A percentile compares a stretch with the other conserved stretches of the same genome.
These are phyloP conservation scores for Mucor indicus DNA, from an alignment of 371 early-diverging fungal genomes.

Conservation along the genomic window DNA sequence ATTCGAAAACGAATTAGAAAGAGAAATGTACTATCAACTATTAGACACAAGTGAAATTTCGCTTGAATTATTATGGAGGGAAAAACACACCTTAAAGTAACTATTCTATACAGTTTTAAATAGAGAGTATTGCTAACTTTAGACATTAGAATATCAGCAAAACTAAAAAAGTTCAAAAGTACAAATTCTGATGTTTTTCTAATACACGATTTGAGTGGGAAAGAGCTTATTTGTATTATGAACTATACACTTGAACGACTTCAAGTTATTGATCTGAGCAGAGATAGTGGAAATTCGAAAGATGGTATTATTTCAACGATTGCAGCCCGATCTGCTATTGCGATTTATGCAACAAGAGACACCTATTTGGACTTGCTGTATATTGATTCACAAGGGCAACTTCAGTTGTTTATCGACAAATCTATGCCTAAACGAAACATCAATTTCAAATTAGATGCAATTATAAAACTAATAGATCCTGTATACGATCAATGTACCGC, in stretches of 20 bases:
- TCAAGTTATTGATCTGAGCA: constrained; percentile 8
- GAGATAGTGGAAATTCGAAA: background rate
- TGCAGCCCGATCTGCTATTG: constrained; percentile 27
- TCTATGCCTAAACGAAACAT: constrained; percentile 1
- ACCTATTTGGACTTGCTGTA: constrained; percentile 36
- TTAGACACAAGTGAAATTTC: constrained; percentile 22
- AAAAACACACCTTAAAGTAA: constrained; percentile 12
- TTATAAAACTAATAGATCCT: constrained; percentile 32
- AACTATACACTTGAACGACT: constrained; percentile 17
- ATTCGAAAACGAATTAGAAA: constrained; percentile 5
- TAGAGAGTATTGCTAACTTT: too few species aligned
- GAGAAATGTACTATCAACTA: constrained; percentile 9
- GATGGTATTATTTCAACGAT: constrained; percentile 27
- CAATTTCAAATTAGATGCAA: background rate
- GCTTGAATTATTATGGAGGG: constrained; percentile 30
- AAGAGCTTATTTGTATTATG: constrained; percentile 35
- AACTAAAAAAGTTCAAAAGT: background rate
- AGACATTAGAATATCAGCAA: background rate
- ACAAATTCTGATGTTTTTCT: constrained; percentile 21
- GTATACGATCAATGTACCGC: constrained; percentile 48
- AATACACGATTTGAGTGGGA: constrained; percentile 22
- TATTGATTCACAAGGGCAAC: constrained; percentile 3
- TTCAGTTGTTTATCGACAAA: constrained; percentile 6
- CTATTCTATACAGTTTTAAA: background rate
- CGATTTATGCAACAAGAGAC: constrained; percentile 44